These are phyloP conservation scores for Penicillium riverlandense DNA, from an alignment of 495 filamentous ascomycete species.

Conservation along the genomic window DNA sequence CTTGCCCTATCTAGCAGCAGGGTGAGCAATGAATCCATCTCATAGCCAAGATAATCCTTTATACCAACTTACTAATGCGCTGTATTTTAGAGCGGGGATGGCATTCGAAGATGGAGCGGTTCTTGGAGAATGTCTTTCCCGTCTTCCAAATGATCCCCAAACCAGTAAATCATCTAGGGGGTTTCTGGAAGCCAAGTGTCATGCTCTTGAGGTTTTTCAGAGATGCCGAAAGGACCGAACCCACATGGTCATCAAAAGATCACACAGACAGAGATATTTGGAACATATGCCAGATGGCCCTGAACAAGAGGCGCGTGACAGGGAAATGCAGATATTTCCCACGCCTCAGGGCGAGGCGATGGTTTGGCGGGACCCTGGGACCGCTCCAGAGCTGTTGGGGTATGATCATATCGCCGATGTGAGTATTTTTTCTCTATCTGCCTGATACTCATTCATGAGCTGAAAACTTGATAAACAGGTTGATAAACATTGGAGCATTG, in stretches of 20 bases:
- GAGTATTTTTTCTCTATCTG: constrained; percentile 1
- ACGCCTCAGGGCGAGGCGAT: constrained; percentile 37
- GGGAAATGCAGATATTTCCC: constrained; percentile 35
- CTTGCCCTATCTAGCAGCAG: constrained; percentile 50
- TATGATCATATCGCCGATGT: constrained; percentile 38
- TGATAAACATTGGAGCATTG: too few species aligned
- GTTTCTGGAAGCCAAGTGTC: constrained; percentile 21
- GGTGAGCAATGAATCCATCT: constrained; percentile 9
- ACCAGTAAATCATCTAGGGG: constrained; percentile 18
- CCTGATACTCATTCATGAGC: too few species aligned
- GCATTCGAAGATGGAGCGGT: constrained; percentile 45
- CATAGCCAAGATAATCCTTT: too few species aligned
- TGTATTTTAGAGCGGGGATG: constrained; percentile 30
- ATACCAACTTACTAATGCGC: background rate
- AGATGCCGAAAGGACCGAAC: constrained; percentile 38
- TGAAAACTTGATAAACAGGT: too few species aligned
- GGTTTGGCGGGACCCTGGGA: constrained; percentile 39
- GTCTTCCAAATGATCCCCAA: constrained; percentile 18
- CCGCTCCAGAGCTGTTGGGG: constrained; percentile 35
- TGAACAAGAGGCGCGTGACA: constrained; percentile 41
- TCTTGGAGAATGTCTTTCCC: constrained; percentile 39
- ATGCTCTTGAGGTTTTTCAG: constrained; percentile 38
- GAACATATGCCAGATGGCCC: constrained; percentile 45
- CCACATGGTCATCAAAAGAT: constrained; percentile 35
- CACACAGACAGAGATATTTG: constrained; percentile 41